These are phyloP conservation scores for Acanthamoeba sp. DNA, from an alignment of 208 protist species.

Conservation along the genomic window DNA sequence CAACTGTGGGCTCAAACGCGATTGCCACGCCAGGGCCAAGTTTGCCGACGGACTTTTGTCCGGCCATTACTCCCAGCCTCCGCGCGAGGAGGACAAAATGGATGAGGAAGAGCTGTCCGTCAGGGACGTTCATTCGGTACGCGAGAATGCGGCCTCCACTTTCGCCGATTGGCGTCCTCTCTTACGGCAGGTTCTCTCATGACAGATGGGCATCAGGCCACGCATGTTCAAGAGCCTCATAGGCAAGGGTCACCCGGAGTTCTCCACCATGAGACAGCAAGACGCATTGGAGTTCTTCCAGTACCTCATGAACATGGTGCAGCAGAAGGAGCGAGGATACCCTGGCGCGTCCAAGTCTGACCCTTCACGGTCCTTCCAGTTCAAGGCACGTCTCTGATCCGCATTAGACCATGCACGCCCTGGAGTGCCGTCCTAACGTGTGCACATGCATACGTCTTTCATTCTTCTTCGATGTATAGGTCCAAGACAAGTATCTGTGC, in stretches of 20 bases:
- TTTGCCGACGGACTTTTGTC: constrained; percentile 94
- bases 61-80: constrained; percentile 93
- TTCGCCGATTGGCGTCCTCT: too few species aligned
- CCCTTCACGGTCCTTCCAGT: constrained; percentile 40
- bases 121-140: constrained; percentile 26
- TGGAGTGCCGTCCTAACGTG: too few species aligned
- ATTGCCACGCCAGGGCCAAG: constrained; percentile 89
- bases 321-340: constrained; percentile 87
- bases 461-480: constrained; percentile 26
- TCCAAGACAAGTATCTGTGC: constrained; percentile 94
- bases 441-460: too few species aligned
- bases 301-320: constrained; percentile 94
- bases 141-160: neutral
- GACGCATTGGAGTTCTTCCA: constrained; percentile 97
- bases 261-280: constrained; percentile 96
- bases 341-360: neutral
- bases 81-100: neutral
- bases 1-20: constrained; percentile 21
- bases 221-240: constrained; percentile 97
- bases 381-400: constrained; percentile 33
- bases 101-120: constrained; percentile 76
- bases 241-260: constrained; percentile 95
- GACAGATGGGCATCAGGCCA: constrained; percentile 92
- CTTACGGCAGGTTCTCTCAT: neutral
- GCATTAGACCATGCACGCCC: too few species aligned